Percentiles rank a stretch among this genome's conserved stretches.
Evolutionary conservation across 179 eudicot genomes (phyloP).

Genomic region (Spergularia azorica): DNA sequence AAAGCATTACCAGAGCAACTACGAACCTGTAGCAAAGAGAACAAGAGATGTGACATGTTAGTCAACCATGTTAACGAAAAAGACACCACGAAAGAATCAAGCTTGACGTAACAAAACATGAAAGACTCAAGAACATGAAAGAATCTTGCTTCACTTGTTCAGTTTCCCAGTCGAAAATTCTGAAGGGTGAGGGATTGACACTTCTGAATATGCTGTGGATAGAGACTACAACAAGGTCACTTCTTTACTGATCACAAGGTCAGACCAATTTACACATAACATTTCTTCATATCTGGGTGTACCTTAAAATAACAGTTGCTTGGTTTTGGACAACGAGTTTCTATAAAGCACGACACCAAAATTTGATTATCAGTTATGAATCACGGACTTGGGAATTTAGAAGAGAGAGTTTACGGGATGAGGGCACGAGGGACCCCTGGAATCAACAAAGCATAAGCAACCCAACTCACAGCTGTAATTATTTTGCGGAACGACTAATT

Average conservation of each 20-base stretch:
- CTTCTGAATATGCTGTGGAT: too few relatives aligned
- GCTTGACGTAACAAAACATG: too few relatives aligned
- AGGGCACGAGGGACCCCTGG: too few relatives aligned
- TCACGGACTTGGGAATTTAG: too few relatives aligned
- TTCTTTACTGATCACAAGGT: not conserved
- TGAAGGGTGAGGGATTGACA: not conserved
- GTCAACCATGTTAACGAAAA: not conserved
- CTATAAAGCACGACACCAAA: too few relatives aligned
- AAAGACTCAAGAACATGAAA: not conserved
- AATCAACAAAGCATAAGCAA: too few relatives aligned
- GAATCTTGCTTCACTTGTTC: not conserved
- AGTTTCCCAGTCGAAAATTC: not conserved
- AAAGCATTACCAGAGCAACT: conserved; percentile 60
- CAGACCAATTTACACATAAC: not conserved
- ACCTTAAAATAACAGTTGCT: not conserved
- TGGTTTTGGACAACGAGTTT: not conserved
- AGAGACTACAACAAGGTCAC: not conserved
- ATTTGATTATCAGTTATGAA: too few relatives aligned
- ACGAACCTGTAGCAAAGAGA: conserved; percentile 46
- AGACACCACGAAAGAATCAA: not conserved
- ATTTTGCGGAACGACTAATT: too few relatives aligned
- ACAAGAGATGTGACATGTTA: not conserved
- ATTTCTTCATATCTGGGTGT: not conserved
- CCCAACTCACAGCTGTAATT: too few relatives aligned
- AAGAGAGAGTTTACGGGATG: too few relatives aligned